Percentiles rank a stretch among this genome's conserved stretches.
Conservation (phyloP, 2,329 filamentous ascomycete genomes). For the Hypoxylon sp. region DNA sequence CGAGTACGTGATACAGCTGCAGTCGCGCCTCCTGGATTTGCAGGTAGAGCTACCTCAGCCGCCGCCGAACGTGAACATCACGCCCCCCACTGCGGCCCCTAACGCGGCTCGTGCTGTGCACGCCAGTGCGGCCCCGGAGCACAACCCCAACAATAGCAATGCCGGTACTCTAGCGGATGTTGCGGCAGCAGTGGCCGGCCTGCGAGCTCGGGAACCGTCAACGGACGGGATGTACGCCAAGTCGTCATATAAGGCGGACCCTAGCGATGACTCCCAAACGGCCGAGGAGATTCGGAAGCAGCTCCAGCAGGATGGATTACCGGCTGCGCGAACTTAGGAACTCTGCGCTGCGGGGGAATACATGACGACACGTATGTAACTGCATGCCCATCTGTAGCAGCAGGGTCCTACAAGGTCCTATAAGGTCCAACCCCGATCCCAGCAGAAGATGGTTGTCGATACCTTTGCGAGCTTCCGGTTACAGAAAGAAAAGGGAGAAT, state of each 20-base stretch:
- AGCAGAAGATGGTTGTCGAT: not conserved
- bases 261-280: constrained; percentile 52
- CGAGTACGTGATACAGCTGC: constrained; percentile 91
- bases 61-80: constrained; percentile 79
- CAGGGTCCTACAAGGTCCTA: not conserved
- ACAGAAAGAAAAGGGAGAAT: not conserved
- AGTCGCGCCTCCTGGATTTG: constrained; percentile 83
- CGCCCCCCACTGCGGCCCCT: constrained; percentile 48
- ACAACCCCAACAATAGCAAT: constrained; percentile 34
- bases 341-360: constrained; percentile 38
- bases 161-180: constrained; percentile 48
- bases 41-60: constrained; percentile 85
- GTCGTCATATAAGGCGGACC: constrained; percentile 49
- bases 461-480: not conserved
- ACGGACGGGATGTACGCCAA: constrained; percentile 40
- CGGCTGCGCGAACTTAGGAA: too few species aligned
- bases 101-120: constrained; percentile 40
- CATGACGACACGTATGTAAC: not conserved
- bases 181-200: constrained; percentile 46
- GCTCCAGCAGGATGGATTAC: constrained; percentile 53
- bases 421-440: not conserved
- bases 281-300: constrained; percentile 65
- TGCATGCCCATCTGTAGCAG: not conserved
- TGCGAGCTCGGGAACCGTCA: constrained; percentile 42
- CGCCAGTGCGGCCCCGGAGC: constrained; percentile 28